A percentile compares a stretch with the other conserved stretches of the same genome.
These are phyloP conservation scores for Talaromyces proteolyticus DNA, from an alignment of 495 filamentous ascomycete species.

Conservation along the genomic window DNA sequence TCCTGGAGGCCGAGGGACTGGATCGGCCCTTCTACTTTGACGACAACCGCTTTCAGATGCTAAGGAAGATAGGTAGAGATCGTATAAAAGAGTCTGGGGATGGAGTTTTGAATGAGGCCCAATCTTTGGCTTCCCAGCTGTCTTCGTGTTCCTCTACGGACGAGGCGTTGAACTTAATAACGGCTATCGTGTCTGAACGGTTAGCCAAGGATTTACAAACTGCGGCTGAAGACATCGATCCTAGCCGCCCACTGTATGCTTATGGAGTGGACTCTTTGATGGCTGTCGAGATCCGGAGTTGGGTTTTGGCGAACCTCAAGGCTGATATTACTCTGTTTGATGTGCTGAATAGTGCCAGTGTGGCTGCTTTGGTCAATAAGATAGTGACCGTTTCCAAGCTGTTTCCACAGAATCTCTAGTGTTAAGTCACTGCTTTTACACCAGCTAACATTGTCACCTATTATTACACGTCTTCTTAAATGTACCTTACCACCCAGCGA, in stretches of 20 bases:
- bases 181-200: neutral
- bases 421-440: too few species aligned
- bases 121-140: too few species aligned
- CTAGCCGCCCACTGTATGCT: constrained; percentile 10
- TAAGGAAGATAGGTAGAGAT: neutral
- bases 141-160: neutral
- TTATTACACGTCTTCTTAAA: too few species aligned
- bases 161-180: neutral
- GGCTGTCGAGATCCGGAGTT: constrained; percentile 50
- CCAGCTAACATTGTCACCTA: too few species aligned
- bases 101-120: too few species aligned
- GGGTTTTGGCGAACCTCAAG: constrained; percentile 32
- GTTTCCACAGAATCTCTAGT: too few species aligned
- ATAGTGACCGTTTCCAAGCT: too few species aligned
- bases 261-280: constrained; percentile 51
- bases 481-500: too few species aligned
- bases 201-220: constrained; percentile 14
- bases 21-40: constrained; percentile 12
- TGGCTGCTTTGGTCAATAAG: constrained; percentile 8
- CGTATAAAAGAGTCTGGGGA: neutral
- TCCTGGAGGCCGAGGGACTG: constrained; percentile 4
- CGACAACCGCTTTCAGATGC: constrained; percentile 10
- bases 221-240: constrained; percentile 16
- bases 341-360: constrained; percentile 18
- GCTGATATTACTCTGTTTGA: constrained; percentile 36